Conservation (phyloP, 495 filamentous ascomycete genomes). For the Aspergillus egyptiacus region DNA sequence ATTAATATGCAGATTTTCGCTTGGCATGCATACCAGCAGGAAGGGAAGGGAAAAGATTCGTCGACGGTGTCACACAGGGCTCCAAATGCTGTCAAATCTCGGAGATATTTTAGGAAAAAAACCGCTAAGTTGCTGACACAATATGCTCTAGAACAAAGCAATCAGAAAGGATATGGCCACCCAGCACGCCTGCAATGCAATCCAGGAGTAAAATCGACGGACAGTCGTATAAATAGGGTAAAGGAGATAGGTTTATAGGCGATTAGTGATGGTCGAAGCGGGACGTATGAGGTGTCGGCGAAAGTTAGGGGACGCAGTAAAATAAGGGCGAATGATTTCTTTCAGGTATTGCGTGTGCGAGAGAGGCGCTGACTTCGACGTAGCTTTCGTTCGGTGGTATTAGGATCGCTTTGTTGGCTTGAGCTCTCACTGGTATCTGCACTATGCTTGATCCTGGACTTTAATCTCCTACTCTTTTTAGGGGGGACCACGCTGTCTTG, state of each 20-base stretch:
- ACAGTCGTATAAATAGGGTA: not conserved
- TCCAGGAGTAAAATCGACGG: not conserved
- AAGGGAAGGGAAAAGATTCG: not conserved
- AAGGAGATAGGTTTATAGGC: not conserved
- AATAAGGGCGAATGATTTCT: conserved; percentile 1
- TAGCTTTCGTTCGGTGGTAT: conserved; percentile 12
- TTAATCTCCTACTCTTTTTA: conserved; percentile 12
- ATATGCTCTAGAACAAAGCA: conserved; percentile 11
- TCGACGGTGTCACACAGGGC: not conserved
- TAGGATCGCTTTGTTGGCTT: conserved; percentile 16
- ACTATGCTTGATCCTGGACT: conserved; percentile 3
- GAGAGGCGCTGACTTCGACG: conserved; percentile 22
- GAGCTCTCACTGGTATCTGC: conserved; percentile 9
- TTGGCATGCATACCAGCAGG: not conserved
- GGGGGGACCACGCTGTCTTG: conserved; percentile 1
- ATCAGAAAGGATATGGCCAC: conserved; percentile 1
- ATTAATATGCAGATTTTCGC: conserved; percentile 8
- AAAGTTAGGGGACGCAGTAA: not conserved
- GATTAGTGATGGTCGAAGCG: not conserved
- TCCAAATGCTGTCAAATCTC: conserved; percentile 12
- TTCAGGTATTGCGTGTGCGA: conserved; percentile 15
- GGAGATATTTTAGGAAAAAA: conserved; percentile 4
- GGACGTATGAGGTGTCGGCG: not conserved
- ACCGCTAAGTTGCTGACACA: conserved; percentile 13
- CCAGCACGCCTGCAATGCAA: conserved; percentile 19